Base-by-base conservation (phyloP, 495 filamentous ascomycete genomes). In the Astrocystis sublimbata region DNA sequence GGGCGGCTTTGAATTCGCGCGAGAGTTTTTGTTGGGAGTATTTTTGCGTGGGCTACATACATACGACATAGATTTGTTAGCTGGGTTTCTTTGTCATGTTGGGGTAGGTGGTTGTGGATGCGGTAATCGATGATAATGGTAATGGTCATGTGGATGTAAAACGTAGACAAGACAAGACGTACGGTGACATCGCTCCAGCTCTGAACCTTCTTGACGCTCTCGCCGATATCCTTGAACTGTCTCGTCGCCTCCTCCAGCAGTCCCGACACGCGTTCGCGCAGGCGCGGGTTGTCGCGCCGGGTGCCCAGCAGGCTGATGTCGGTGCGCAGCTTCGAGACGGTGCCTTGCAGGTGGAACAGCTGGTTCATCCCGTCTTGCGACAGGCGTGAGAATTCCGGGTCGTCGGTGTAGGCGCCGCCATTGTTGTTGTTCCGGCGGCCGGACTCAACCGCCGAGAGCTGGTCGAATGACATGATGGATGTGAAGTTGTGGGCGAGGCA, bases 1-100 rank as follows among this genome's bases (percentile, higher is more conserved):
- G 85, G 47, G 90, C 89, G 47, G 89, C 83, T 70, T 91, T 87
- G 81, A 97, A 96, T 71, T 97, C 92, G 64, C 89, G 88, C 45
- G 90, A 93, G 36, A 98, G 85, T 71, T 97, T 98, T 65, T 93
- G 89, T 65, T 98, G 93, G 10, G 90, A 94, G 80, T 93, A 98
- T 74, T 90, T 92, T 64, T 82, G 93, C 6, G 90, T 89, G 31
- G 92, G 89, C 92, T 96, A 65, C 35, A 31, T 23, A 23, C n/a
- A n/a, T n/a, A 17, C 26, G 9, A 17, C 26, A 17, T 10, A 31
- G 9, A n/a, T n/a, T 17, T 15, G 17, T 52, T 30, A 52, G 56
- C 75, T 23, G 54, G 54, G 33, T 26, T 2, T 49, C 15, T 1
- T 17, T 15, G 6, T 49, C 4, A 15, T n/a, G n/a, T n/a, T n/a